Evolutionary conservation across 129 eudicot species (phyloP).

Genomic region (Centrapalus pauciflorus): DNA sequence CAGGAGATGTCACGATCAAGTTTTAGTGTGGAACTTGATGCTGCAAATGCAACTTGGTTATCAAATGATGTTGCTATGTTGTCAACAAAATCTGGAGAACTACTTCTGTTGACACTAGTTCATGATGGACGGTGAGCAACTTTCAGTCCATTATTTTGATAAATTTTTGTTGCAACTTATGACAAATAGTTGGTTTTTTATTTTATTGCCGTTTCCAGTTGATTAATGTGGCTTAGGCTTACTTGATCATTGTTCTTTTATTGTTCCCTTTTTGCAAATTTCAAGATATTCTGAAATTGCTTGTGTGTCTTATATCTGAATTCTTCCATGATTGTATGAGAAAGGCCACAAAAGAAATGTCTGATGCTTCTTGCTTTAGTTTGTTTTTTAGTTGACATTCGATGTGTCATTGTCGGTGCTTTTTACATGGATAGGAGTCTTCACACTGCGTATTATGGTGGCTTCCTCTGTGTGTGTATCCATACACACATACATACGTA

Average conservation of each 20-base stretch:
- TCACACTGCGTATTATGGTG: no score
- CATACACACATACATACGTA: no score
- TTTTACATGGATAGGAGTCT: not conserved
- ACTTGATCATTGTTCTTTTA: not conserved
- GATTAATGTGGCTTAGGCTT: conserved; percentile 4
- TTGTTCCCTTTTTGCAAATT: not conserved
- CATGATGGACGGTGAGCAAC: conserved; percentile 89
- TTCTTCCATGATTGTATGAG: not conserved
- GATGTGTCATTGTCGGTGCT: not conserved
- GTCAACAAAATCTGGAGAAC: conserved; percentile 89
- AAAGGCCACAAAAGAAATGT: not conserved
- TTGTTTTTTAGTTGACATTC: not conserved
- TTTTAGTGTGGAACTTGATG: conserved; percentile 91
- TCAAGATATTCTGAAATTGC: not conserved
- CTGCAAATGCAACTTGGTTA: conserved; percentile 95
- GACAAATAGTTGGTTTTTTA: not conserved
- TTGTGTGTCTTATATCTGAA: not conserved
- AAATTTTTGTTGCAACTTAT: conserved; percentile 1
- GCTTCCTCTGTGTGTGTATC: no score
- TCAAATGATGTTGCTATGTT: conserved; percentile 90
- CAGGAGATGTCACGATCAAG: conserved; percentile 82
- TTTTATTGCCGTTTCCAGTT: not conserved
- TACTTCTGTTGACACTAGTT: conserved; percentile 76
- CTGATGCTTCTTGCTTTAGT: not conserved
- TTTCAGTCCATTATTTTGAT: conserved; percentile 5